Evolutionary conservation across 805 yeast genomes (phyloP).

Genomic region (Candida verbasci): DNA sequence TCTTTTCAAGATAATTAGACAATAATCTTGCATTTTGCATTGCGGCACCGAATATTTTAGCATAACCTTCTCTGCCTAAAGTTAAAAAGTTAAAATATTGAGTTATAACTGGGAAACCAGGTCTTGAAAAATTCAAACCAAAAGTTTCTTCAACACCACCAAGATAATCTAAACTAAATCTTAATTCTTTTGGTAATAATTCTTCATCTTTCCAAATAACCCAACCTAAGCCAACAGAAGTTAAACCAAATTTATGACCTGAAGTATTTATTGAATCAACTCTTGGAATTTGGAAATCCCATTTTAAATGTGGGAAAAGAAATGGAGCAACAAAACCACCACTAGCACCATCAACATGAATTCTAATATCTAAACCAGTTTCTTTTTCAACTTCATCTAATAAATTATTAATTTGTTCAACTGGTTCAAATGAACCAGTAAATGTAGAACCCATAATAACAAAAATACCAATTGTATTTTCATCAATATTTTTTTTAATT

Average conservation of each 20-base stretch:
- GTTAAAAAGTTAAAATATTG: conserved; percentile 80
- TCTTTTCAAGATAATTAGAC: conserved; percentile 56
- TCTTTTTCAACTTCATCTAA: conserved; percentile 66
- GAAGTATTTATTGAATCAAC: conserved; percentile 85
- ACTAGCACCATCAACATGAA: conserved; percentile 92
- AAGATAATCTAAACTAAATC: conserved; percentile 75
- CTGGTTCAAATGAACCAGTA: conserved; percentile 88
- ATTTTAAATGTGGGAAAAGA: conserved; percentile 63
- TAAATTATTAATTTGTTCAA: conserved; percentile 54
- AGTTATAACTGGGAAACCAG: conserved; percentile 86
- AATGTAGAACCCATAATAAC: conserved; percentile 89
- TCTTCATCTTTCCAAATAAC: conserved; percentile 69
- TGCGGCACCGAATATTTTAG: conserved; percentile 55
- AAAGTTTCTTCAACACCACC: conserved; percentile 89
- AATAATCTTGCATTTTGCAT: conserved; percentile 70
- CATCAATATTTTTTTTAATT: conserved; percentile 68
- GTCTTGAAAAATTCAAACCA: conserved; percentile 84
- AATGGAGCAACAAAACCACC: conserved; percentile 91
- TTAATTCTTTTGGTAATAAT: conserved; percentile 64
- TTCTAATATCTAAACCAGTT: conserved; percentile 66
- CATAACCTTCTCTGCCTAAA: conserved; percentile 71
- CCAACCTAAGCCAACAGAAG: conserved; percentile 93
- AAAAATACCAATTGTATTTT: conserved; percentile 88
- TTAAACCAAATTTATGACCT: conserved; percentile 90
- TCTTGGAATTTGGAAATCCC: conserved; percentile 80